Percentiles rank a stretch among this genome's conserved stretches.
Evolutionary conservation across 1,284 basidiomycete genomes (phyloP).

Genomic region (Leccinum glutinopallens): DNA sequence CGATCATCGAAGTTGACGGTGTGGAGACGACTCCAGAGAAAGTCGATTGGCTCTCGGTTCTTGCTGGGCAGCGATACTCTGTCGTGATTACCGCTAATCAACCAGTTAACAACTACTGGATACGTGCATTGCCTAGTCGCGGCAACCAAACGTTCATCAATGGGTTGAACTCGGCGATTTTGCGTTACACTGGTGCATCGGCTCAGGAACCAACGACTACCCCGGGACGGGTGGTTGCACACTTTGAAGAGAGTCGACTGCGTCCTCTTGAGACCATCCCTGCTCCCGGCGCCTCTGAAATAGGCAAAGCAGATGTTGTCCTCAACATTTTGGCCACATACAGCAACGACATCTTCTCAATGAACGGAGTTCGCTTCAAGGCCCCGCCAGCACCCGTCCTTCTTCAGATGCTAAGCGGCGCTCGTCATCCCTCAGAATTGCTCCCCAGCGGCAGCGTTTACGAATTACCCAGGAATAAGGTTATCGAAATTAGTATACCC

Average conservation of each 20-base stretch:
- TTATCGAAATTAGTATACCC: conserved; percentile 45
- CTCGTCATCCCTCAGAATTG: conserved; percentile 43
- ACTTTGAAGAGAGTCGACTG: conserved; percentile 38
- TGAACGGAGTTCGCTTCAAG: conserved; percentile 40
- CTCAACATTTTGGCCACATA: conserved; percentile 34
- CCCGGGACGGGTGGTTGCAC: conserved; percentile 15
- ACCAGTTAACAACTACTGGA: conserved; percentile 37
- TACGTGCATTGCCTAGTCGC: conserved; percentile 32
- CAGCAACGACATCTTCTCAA: conserved; percentile 27
- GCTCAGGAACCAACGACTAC: conserved; percentile 37
- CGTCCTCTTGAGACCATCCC: conserved; percentile 29
- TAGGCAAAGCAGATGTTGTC: conserved; percentile 41
- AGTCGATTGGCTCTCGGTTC: conserved; percentile 38
- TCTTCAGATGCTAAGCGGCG: conserved; percentile 55
- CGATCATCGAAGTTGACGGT: conserved; percentile 57
- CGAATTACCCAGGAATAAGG: conserved; percentile 46
- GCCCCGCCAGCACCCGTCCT: conserved; percentile 48
- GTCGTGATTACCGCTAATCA: conserved; percentile 42
- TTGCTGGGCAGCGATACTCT: conserved; percentile 41
- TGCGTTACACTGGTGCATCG: conserved; percentile 46
- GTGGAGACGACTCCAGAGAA: conserved; percentile 41
- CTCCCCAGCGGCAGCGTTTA: conserved; percentile 49
- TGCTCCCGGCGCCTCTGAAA: conserved; percentile 36
- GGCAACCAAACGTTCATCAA: conserved; percentile 29
- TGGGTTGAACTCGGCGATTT: conserved; percentile 45